A percentile compares a stretch with the other conserved stretches of the same genome.
phyloP scores from a whole-genome alignment of 371 early-diverging fungal species.

The Fennellomyces sp. region DNA sequence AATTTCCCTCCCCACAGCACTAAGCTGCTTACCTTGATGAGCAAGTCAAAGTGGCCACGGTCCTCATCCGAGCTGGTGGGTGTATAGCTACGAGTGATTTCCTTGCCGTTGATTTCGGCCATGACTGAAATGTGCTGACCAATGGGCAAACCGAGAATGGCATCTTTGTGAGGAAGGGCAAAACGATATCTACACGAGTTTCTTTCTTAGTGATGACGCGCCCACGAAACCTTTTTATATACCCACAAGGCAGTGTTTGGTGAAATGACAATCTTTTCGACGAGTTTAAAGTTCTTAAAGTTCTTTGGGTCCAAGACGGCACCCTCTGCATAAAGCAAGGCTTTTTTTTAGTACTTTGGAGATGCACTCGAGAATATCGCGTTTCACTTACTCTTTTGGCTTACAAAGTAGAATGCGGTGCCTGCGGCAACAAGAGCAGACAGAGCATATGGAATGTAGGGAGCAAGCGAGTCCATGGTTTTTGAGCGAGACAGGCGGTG shows the following conservation, averaged over 20 bases:
- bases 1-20: not conserved
- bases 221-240: not conserved
- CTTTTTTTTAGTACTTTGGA: not conserved
- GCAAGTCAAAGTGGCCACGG: conserved; percentile 86
- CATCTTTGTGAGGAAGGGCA: conserved; percentile 70
- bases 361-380: not conserved
- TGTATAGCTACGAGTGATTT: conserved; percentile 90
- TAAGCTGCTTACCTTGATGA: conserved; percentile 77
- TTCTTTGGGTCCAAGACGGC: conserved; percentile 71
- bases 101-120: conserved; percentile 86
- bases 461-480: conserved; percentile 17
- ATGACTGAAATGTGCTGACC: conserved; percentile 94
- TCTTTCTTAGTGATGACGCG: not conserved
- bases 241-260: conserved; percentile 88
- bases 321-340: conserved; percentile 12
- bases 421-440: conserved; percentile 21
- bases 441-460: conserved; percentile 20
- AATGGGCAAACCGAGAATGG: conserved; percentile 84
- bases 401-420: conserved; percentile 22
- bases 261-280: conserved; percentile 74
- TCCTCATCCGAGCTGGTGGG: conserved; percentile 88
- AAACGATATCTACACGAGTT: conserved; percentile 77
- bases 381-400: conserved; percentile 17
- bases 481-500: not conserved
- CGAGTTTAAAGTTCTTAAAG: conserved; percentile 82